Percentiles rank a stretch among this genome's conserved stretches.
Conservation (phyloP, 164 flowering plant species). For the Magnolia changhungtana region DNA sequence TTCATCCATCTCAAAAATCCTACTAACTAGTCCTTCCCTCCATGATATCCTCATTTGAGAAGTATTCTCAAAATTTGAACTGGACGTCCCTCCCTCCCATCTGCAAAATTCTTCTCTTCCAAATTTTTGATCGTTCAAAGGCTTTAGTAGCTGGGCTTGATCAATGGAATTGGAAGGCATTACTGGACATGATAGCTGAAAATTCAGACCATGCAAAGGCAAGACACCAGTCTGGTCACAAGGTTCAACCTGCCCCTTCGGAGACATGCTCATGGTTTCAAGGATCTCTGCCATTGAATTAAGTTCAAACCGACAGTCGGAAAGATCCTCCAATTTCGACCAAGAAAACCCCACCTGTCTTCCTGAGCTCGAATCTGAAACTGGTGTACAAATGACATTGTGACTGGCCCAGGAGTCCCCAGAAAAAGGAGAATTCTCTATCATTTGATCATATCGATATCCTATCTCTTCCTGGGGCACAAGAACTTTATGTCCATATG, state of each 20-base stretch:
- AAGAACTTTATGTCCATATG: slow-evolving; percentile 5
- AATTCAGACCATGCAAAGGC: slow-evolving; percentile 35
- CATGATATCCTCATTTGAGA: slow-evolving; percentile 67
- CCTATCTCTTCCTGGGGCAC: slow-evolving; percentile 20
- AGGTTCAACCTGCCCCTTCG: slow-evolving; percentile 18
- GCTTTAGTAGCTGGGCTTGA: slow-evolving; percentile 24
- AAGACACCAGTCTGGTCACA: slow-evolving; percentile 31
- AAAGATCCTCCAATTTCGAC: slow-evolving; percentile 16
- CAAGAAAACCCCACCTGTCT: slow-evolving; percentile 15
- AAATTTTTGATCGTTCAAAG: slow-evolving; percentile 18
- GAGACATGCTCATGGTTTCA: slow-evolving; percentile 31
- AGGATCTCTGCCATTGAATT: slow-evolving; percentile 32
- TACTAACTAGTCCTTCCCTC: slow-evolving; percentile 68
- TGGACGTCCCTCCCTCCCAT: slow-evolving; percentile 24
- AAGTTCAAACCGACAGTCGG: slow-evolving; percentile 22
- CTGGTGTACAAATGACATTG: slow-evolving; percentile 67
- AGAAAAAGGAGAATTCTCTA: slow-evolving; percentile 42
- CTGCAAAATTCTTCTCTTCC: slow-evolving; percentile 7
- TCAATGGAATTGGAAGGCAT: slow-evolving; percentile 32
- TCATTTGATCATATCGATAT: slow-evolving; percentile 6
- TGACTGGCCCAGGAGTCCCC: slow-evolving; percentile 45
- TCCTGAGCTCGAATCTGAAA: slow-evolving; percentile 51
- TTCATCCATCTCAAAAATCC: slow-evolving; percentile 67
- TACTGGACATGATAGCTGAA: slow-evolving; percentile 33
- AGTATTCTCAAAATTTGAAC: slow-evolving; percentile 29